Base-by-base conservation (phyloP, 2,329 filamentous ascomycete species). In the Phialophora verrucosa region DNA sequence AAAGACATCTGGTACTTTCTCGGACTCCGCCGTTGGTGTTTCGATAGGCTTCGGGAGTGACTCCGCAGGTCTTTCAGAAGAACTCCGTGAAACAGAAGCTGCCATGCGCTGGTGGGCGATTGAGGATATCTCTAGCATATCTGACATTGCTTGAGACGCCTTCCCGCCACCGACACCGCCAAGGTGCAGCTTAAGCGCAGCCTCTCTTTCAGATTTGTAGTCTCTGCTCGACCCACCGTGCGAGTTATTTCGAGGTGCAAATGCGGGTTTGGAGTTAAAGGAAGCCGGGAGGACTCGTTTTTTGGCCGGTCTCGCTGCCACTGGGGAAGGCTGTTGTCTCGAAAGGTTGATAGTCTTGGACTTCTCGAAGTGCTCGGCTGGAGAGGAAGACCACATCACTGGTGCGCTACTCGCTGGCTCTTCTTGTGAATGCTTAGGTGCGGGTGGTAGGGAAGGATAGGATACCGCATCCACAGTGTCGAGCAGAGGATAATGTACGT, bases 351-450 rank as follows among this genome's bases (percentile, higher is more conserved):
- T 59, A n/a, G 58, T 59, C 31, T 38, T 51, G 1, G 66, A 69
- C 5, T 65, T 65, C 50, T 58, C 67, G 50, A 60, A 66, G 55
- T 84, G 82, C 14, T 79, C 77, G 0, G 79, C 80, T 4, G 83
- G 81, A 2, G 84, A 85, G 3, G 83, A 84, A 14, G 92, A 91
- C 92, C 92, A 96, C 0, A 90, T 87, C 25, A 92, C 76, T 49
- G 83, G 83, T 65, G 82, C 79, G 72, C 86, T 88, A 75, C 86
- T 89, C 35, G 76, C 74, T 38, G 81, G 80, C 12, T 74, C 69
- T 27, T 3, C 20, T 10, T 10, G 67, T 66, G 69, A 65, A 66
- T 35, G 32, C 57, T 42, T 62, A 29, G 68, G 44, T 31, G 51
- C 17, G 10, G 74, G 69, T n/a, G 77, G 76, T 8, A 79, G 70